Percentiles rank a stretch among this genome's conserved stretches.
Evolutionary conservation across 768 basidiomycete genomes (phyloP).

Genomic region (Tephrocybe sp.): DNA sequence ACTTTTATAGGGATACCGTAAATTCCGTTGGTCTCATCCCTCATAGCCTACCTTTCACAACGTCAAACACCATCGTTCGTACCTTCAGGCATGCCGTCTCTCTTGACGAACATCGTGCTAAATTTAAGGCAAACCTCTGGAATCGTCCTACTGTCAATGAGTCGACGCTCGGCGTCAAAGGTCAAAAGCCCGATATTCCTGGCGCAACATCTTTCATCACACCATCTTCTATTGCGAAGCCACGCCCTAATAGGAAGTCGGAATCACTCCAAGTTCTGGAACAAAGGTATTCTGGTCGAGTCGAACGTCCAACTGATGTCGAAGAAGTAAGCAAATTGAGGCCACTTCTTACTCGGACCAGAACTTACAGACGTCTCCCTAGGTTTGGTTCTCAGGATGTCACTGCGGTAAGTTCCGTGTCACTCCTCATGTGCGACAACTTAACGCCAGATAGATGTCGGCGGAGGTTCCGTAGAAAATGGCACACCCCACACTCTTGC

Average conservation of each 20-base stretch:
- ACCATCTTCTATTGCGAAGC: neutral
- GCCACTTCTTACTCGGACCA: no score
- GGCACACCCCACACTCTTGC: slow-evolving; percentile 45
- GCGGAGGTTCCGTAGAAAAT: slow-evolving; percentile 35
- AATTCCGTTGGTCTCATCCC: slow-evolving; percentile 44
- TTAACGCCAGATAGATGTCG: slow-evolving; percentile 20
- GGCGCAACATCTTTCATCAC: neutral
- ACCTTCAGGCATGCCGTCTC: slow-evolving; percentile 48
- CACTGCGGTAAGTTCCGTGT: slow-evolving; percentile 26
- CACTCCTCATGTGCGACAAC: neutral
- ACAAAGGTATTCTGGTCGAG: slow-evolving; percentile 21
- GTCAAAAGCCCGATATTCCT: slow-evolving; percentile 9
- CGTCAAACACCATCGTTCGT: slow-evolving; percentile 38
- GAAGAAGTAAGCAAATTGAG: slow-evolving; percentile 27
- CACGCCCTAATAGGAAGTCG: neutral
- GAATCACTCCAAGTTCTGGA: slow-evolving; percentile 18
- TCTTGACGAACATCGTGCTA: slow-evolving; percentile 47
- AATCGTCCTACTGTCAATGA: slow-evolving; percentile 28
- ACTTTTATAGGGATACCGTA: slow-evolving; percentile 46
- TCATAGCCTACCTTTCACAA: slow-evolving; percentile 41
- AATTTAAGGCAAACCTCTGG: slow-evolving; percentile 41
- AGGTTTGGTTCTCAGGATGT: slow-evolving; percentile 48
- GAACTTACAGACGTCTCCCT: neutral
- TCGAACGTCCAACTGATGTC: slow-evolving; percentile 29
- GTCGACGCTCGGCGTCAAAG: slow-evolving; percentile 24